Evolutionary conservation across 371 early-diverging fungal genomes (phyloP), one percentile per base, ranked within the genome.

Genomic region (Mycotypha africana): DNA sequence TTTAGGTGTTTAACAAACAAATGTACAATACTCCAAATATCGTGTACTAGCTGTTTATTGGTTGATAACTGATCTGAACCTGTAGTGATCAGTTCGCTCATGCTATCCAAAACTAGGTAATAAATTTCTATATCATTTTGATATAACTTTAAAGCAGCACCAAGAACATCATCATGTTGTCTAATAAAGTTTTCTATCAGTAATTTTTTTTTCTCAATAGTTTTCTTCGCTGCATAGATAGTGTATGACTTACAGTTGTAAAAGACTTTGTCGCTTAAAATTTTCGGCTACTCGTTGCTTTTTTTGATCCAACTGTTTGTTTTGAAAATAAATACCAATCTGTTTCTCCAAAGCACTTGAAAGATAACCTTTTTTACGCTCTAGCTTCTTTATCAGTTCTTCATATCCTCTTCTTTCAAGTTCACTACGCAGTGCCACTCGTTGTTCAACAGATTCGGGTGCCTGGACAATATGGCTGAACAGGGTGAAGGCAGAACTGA

Each of bases 331-430:
- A 31, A 45, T 47, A n/a, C 38, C 42, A 23, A 75, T 54, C 14
- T 75, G 62, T 14, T 66, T 65, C 39, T 58, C 49, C 8, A 79
- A 44, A n/a, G 62, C 62, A 19, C 70, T 64, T 16, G 76, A 53
- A 14, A 66, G 19, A 1, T 53, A 45, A 10, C 62, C 59, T 23
- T 64, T 62, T 10, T 67, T 53, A 8, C 70, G 42, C 4, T 62
- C 53, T n/a, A 70, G 48, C 15, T 60, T 47, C 12, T 65, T 67
- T 9, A 69, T 54, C 21, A 72, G 62, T 15, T 70, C 73, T 42
- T 73, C 72, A 17, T 82, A 49, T 2, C 82, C 85, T 41, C 85
- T 70, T 33, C 81, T 53, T 30, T 72, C 60, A 20, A 84, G 53
- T 53, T 84, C 85, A 9, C 60, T 64, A 15, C 79, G 56, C 8